These are phyloP conservation scores for Protostelium mycophagum DNA, from an alignment of 78 protist species.

Conservation along the genomic window DNA sequence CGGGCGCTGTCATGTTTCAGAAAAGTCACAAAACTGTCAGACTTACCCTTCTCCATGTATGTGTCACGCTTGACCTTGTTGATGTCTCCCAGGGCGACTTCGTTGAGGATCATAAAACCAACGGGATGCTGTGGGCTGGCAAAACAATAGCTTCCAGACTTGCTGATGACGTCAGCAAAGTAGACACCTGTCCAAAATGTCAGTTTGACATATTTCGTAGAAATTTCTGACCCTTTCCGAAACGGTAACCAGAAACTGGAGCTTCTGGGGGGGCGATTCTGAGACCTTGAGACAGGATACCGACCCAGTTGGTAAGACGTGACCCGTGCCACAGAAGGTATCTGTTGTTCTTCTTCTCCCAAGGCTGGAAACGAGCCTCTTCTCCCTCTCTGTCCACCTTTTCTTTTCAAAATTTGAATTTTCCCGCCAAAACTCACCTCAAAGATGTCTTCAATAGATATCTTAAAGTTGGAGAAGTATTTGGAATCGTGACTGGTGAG, in stretches of 20 bases:
- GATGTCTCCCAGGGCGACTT: constrained; percentile 49
- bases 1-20: constrained; percentile 21
- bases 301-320: constrained; percentile 75
- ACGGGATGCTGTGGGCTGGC: constrained; percentile 10
- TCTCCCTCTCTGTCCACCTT: constrained; percentile 67
- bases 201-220: not conserved
- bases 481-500: constrained; percentile 27
- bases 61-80: constrained; percentile 31
- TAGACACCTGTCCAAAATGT: constrained; percentile 4
- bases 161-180: constrained; percentile 59
- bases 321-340: constrained; percentile 83
- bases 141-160: constrained; percentile 59
- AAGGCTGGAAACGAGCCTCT: constrained; percentile 30
- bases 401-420: no score
- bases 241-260: constrained; percentile 77
- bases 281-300: constrained; percentile 80
- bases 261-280: constrained; percentile 90
- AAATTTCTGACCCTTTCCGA: constrained; percentile 66
- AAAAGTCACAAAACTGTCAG: not conserved
- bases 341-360: constrained; percentile 28
- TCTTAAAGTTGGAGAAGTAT: constrained; percentile 12
- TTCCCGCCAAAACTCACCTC: no score
- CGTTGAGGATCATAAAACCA: not conserved
- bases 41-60: constrained; percentile 48
- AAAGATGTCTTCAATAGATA: constrained; percentile 55